Evolutionary conservation across 1,284 basidiomycete species (phyloP), one percentile per base, ranked within the genome.

Genomic region (Tilletia caries): DNA sequence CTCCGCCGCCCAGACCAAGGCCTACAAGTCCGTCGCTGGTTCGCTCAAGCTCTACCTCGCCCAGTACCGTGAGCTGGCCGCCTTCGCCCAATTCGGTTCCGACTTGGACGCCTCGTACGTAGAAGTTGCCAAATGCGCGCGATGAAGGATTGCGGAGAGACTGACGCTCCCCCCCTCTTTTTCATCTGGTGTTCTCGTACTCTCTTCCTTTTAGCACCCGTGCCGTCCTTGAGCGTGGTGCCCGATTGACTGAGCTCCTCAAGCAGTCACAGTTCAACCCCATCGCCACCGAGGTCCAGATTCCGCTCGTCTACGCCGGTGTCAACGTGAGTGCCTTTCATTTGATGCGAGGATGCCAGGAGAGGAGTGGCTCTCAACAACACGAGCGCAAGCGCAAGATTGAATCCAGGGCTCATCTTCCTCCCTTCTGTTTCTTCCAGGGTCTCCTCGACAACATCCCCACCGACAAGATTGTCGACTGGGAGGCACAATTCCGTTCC

Each of bases 41-140:
- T 98, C 95, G 76, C 90, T 98, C 83, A 98, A 98, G 88, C 90
- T 98, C 68, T 98, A 98, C 90, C 92, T 98, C 77, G 95, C 95
- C 67, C 95, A 98, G 86, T 98, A 98, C 89, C 95, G 95, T 92
- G 95, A 98, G 89, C 94, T 98, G 78, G 95, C 95, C 79, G 95
- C 95, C 76, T 95, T 96, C 85, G 95, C 95, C 73, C 95, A 98
- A 85, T 98, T 98, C 88, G 95, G 95, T 89, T 98, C 95, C 80
- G 95, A 98, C 87, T 91, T 98, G 83, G 95, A 98, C 88, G 94
- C 95, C 73, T 96, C 95, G 48, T n/a, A n/a, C n/a, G n/a, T n/a
- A n/a, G n/a, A n/a, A n/a, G n/a, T n/a, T n/a, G n/a, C n/a, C n/a
- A n/a, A n/a, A n/a, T n/a, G n/a, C n/a, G n/a, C n/a, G n/a, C n/a